These are phyloP conservation scores for Heterobasidion irregulare DNA, from an alignment of 1,284 basidiomycete genomes.

Conservation along the genomic window DNA sequence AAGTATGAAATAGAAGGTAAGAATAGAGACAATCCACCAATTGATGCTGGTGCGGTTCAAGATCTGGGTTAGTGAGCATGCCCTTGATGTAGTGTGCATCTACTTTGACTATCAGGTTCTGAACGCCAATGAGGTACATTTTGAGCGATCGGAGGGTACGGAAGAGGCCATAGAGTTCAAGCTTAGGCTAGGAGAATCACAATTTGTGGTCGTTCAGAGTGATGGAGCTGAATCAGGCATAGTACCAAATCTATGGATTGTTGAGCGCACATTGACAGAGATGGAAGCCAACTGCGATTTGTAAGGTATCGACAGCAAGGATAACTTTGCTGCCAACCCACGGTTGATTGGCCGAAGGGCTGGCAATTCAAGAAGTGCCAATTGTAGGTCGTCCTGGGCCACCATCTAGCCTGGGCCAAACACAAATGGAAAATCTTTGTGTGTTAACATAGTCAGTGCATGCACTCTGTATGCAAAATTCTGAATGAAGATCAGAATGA, in stretches of 20 bases:
- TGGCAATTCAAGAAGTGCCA: conserved; percentile 9
- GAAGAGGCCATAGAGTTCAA: conserved; percentile 31
- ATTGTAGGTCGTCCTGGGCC: conserved; percentile 14
- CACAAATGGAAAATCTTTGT: conserved; percentile 11
- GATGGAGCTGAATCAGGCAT: conserved; percentile 21
- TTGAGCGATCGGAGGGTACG: conserved; percentile 18
- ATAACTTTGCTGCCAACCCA: too few relatives aligned
- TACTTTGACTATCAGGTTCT: conserved; percentile 26
- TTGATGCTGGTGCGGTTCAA: conserved; percentile 29
- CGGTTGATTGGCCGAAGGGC: conserved; percentile 22
- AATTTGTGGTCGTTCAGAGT: conserved; percentile 25
- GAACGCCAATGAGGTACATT: too few relatives aligned
- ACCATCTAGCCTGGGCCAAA: conserved; percentile 12
- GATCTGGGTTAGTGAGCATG: conserved; percentile 14
- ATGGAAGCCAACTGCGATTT: conserved; percentile 22
- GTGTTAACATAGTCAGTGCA: too few relatives aligned
- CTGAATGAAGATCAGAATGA: conserved; percentile 13
- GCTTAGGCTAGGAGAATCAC: conserved; percentile 30
- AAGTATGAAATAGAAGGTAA: conserved; percentile 25
- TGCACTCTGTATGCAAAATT: too few relatives aligned
- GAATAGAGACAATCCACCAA: conserved; percentile 29
- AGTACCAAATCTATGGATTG: neutral
- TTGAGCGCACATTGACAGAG: conserved; percentile 18
- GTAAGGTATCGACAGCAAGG: conserved; percentile 23
- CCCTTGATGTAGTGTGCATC: conserved; percentile 8